These are phyloP conservation scores for Trichocomaceae sp. DNA, from an alignment of 2,329 filamentous ascomycete species.

Conservation along the genomic window DNA sequence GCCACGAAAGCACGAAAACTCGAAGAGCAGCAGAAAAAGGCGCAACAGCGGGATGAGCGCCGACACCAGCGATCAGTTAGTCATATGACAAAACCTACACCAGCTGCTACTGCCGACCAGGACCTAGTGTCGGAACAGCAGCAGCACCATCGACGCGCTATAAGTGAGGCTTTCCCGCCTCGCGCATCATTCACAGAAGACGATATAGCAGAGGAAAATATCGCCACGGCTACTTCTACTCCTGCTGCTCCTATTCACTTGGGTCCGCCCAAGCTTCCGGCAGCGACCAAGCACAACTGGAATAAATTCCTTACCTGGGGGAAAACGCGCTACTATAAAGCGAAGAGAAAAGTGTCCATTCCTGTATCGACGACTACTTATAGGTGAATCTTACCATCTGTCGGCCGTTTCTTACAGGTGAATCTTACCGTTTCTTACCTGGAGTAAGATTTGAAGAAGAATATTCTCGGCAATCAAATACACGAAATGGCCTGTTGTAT, in stretches of 20 bases:
- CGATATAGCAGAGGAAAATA: background rate
- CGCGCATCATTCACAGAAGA: background rate
- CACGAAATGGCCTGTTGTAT: background rate
- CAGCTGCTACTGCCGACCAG: conserved; percentile 10
- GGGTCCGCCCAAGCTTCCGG: conserved; percentile 2
- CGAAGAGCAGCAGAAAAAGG: conserved; percentile 47
- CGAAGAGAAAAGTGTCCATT: conserved; percentile 33
- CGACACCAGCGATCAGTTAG: conserved; percentile 37
- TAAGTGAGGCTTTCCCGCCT: background rate
- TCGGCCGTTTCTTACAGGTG: background rate
- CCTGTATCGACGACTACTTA: conserved; percentile 2
- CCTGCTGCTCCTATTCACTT: background rate
- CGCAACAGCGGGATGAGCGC: conserved; percentile 38
- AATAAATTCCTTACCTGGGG: conserved; percentile 52
- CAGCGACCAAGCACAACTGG: conserved; percentile 35
- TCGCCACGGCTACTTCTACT: background rate
- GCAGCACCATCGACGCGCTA: conserved; percentile 4
- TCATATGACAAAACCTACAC: conserved; percentile 16
- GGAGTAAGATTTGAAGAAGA: background rate
- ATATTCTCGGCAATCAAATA: no score
- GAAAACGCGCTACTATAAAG: conserved; percentile 49
- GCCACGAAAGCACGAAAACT: conserved; percentile 50
- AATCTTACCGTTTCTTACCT: background rate
- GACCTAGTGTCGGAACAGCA: conserved; percentile 17
- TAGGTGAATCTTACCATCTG: background rate